Evolutionary conservation across 257 asterid species (phyloP), one percentile per base, ranked within the genome.

Genomic region (Phtheirospermum japonicum): DNA sequence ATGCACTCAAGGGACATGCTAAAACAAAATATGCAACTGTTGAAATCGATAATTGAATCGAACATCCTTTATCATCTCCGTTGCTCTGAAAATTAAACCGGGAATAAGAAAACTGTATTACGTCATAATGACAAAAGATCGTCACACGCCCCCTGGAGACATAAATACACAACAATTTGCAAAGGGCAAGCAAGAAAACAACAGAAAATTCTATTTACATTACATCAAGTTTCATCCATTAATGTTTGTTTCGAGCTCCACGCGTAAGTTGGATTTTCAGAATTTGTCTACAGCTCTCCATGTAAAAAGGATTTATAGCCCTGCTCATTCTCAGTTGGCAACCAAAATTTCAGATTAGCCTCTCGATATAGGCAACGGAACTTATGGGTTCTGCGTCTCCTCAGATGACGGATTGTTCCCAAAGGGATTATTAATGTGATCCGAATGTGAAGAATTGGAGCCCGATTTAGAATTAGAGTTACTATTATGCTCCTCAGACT

Each of bases 401-500:
- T 85, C 88, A 0, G 83, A 62, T 9, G 75, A 65, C 43, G 75
- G 82, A 48, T 76, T 76, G 76, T 56, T 75, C 33, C 59, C 72
- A 46, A 34, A 48, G 16, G 80, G 69, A 67, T 75, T 79, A 45
- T 57, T 39, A 17, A 59, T 60, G 57, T 66, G 62, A 63, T 81
- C 84, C 0, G 85, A 63, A 43, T 66, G 70, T 39, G 87, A 62
- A 65, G 81, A 71, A 34, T 68, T 81, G 28, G 87, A 60, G 50
- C 69, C 60, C 59, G 18, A 39, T 70, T 81, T 79, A 17, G 80
- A 51, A 70, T 48, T 80, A 26, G 87, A 52, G 52, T 67, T 59
- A 58, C 65, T 74, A 16, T 23, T 23, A 23, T 74, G 85, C 63
- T 85, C 90, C 17, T 87, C 97, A 20, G 82, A 59, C 75, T 80